A percentile compares a stretch with the other conserved stretches of the same genome.
These are phyloP conservation scores for Saccharum spontaneum DNA, from an alignment of 176 grass and related monocot species.

Conservation along the genomic window DNA sequence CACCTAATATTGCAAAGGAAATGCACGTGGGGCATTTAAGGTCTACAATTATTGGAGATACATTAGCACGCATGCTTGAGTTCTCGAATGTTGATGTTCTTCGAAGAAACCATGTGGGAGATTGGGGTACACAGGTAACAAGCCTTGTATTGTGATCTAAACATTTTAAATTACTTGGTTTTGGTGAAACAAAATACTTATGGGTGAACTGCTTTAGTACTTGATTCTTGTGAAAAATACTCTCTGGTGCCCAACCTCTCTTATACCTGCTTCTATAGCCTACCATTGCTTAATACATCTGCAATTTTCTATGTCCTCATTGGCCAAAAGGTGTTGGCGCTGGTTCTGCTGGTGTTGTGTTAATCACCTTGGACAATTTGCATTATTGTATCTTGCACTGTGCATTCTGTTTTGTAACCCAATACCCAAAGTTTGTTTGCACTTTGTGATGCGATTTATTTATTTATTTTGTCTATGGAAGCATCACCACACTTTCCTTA, in stretches of 20 bases:
- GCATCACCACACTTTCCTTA: background rate
- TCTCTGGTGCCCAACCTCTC: background rate
- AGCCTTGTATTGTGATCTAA: background rate
- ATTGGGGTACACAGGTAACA: conserved; percentile 97
- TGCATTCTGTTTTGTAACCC: background rate
- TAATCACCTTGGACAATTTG: background rate
- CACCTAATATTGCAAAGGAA: conserved; percentile 98
- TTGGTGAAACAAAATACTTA: background rate
- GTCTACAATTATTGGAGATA: conserved; percentile 95
- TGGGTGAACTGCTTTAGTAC: background rate
- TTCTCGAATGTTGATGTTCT: conserved; percentile 89
- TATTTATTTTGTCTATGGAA: background rate
- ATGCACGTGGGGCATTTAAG: conserved; percentile 97
- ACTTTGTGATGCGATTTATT: background rate
- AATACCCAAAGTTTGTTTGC: background rate
- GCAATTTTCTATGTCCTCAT: background rate
- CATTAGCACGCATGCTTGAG: conserved; percentile 92
- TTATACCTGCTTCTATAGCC: background rate
- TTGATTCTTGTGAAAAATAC: background rate
- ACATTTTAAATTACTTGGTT: background rate
- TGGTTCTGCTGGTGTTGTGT: conserved; percentile 1
- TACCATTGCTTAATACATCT: conserved; percentile 4
- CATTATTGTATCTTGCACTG: too few species aligned
- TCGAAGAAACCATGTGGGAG: conserved; percentile 93
- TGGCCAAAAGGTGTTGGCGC: background rate